phyloP scores from a whole-genome alignment of 805 yeast genomes.

The Hermanozyma aechmeae region DNA sequence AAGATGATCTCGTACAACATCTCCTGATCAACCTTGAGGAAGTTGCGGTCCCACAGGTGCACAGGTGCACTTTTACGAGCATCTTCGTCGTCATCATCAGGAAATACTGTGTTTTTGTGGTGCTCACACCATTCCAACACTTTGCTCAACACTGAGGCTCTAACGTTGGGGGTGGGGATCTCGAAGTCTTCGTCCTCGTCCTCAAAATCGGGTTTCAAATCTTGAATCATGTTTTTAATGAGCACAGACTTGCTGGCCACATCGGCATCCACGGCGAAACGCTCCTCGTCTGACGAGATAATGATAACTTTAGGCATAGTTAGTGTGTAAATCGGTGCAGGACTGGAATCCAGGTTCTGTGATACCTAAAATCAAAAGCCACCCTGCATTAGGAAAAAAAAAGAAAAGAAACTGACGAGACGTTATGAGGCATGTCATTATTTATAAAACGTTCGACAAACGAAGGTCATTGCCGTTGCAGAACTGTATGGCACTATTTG shows the following conservation, averaged over 20 bases:
- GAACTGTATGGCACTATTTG: no score
- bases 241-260: conserved; percentile 83
- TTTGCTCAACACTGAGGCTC: conserved; percentile 78
- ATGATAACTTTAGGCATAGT: conserved; percentile 38
- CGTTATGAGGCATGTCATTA: no score
- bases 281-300: conserved; percentile 74
- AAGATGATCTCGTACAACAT: conserved; percentile 74
- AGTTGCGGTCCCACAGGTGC: conserved; percentile 92
- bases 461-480: no score
- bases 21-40: conserved; percentile 87
- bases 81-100: conserved; percentile 75
- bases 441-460: no score
- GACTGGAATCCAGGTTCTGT: background rate
- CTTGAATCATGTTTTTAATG: conserved; percentile 80
- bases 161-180: conserved; percentile 85
- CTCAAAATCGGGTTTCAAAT: conserved; percentile 50
- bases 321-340: conserved; percentile 3
- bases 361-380: no score
- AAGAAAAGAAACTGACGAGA: no score
- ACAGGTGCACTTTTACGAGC: conserved; percentile 84
- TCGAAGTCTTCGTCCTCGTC: conserved; percentile 52
- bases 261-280: conserved; percentile 64
- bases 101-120: conserved; percentile 72
- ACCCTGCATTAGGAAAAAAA: no score
- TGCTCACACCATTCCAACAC: conserved; percentile 97